Percentiles rank a stretch among this genome's conserved stretches.
Conservation (phyloP, 768 basidiomycete genomes). For the Solioccasus polychromus region DNA sequence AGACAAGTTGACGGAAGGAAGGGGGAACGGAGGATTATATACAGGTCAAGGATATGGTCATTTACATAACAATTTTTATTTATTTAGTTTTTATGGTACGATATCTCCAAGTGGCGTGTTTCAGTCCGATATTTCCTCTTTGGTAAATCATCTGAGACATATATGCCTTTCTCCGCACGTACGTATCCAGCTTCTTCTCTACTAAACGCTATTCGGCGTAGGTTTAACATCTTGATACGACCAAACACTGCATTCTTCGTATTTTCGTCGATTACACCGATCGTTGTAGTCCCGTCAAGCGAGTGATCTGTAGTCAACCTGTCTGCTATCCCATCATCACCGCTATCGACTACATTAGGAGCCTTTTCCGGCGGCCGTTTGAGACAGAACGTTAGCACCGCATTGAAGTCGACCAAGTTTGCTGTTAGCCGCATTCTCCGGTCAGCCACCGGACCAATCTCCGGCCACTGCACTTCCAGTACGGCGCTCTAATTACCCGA, state of each 20-base stretch:
- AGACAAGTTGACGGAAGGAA: not conserved
- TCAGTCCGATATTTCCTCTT: constrained; percentile 9
- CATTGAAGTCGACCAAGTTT: not conserved
- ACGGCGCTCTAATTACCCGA: not conserved
- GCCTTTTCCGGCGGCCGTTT: not conserved
- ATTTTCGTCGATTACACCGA: too few species aligned
- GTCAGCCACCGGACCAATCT: constrained; percentile 7
- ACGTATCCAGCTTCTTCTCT: too few species aligned
- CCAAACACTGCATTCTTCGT: too few species aligned
- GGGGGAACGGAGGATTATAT: constrained; percentile 22
- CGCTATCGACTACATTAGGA: not conserved
- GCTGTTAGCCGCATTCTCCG: constrained; percentile 11
- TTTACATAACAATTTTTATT: constrained; percentile 28
- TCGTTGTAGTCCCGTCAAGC: too few species aligned
- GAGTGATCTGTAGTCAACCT: too few species aligned
- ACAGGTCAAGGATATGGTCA: not conserved
- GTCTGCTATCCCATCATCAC: not conserved
- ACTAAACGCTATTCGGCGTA: too few species aligned
- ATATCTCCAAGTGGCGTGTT: constrained; percentile 28
- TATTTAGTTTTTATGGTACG: constrained; percentile 28
- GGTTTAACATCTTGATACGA: too few species aligned
- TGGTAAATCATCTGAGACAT: not conserved
- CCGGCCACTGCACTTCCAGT: too few species aligned
- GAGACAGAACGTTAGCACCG: too few species aligned
- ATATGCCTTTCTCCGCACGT: not conserved